These are phyloP conservation scores for Camellia lanceoleosa DNA, from an alignment of 148 eudicot genomes.

Conservation along the genomic window DNA sequence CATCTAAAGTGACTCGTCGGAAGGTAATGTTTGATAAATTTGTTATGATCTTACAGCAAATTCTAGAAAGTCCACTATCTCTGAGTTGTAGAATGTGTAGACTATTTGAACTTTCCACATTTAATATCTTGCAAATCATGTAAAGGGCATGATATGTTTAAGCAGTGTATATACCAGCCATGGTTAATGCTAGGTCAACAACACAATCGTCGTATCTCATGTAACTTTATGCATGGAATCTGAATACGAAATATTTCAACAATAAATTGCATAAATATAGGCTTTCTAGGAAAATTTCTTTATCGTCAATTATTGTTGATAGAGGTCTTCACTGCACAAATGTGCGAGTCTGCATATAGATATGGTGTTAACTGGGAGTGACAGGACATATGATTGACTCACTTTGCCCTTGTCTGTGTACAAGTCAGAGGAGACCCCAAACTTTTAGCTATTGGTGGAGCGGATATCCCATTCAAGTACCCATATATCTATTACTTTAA, in stretches of 20 bases:
- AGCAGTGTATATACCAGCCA: neutral
- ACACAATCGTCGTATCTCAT: neutral
- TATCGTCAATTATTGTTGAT: neutral
- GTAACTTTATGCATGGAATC: neutral
- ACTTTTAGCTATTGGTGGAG: neutral
- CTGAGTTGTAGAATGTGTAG: neutral
- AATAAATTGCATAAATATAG: neutral
- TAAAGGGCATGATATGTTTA: neutral
- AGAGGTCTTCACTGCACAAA: neutral
- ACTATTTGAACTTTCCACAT: neutral
- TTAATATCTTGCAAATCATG: neutral
- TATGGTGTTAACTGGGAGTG: neutral
- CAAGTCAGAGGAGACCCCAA: neutral
- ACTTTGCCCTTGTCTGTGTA: neutral
- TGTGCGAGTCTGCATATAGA: neutral
- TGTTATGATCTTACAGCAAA: slow-evolving; percentile 6
- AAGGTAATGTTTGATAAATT: slow-evolving; percentile 49
- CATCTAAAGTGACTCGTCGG: slow-evolving; percentile 54
- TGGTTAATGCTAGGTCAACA: neutral
- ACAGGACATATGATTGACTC: neutral
- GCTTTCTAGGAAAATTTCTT: neutral
- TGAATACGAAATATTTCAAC: neutral
- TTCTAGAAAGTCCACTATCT: neutral
- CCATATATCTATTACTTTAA: too few relatives aligned
- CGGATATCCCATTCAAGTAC: neutral